Conservation (phyloP, 2,329 filamentous ascomycete genomes). For the Neofusicoccum cordaticola region DNA sequence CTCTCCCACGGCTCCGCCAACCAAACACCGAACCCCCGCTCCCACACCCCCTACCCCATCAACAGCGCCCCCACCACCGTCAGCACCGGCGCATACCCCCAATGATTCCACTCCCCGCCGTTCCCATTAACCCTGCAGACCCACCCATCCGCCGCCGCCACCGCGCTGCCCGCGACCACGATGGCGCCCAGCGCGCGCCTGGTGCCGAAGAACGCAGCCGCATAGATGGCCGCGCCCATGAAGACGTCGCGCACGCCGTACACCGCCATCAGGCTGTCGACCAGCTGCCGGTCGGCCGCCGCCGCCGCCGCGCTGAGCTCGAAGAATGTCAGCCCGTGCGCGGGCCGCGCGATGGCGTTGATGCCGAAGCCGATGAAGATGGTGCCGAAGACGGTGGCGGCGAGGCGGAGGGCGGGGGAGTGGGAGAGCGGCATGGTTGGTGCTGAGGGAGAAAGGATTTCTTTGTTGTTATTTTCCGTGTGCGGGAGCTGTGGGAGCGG, state of each 20-base stretch:
- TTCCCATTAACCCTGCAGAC: conserved; percentile 42
- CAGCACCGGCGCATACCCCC: conserved; percentile 47
- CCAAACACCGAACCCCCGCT: no score
- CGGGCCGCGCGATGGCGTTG: conserved; percentile 40
- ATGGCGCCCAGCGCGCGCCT: conserved; percentile 43
- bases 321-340: conserved; percentile 38
- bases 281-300: conserved; percentile 36
- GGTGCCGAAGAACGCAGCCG: conserved; percentile 39
- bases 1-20: no score
- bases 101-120: conserved; percentile 50
- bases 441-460: not conserved
- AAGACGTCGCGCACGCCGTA: conserved; percentile 53
- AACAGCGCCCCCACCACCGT: conserved; percentile 31
- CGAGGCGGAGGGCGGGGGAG: conserved; percentile 1
- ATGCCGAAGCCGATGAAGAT: conserved; percentile 38
- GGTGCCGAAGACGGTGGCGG: conserved; percentile 23
- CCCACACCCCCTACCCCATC: not conserved
- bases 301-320: conserved; percentile 34
- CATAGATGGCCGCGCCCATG: conserved; percentile 43
- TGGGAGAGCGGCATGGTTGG: not conserved
- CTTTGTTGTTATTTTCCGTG: no score
- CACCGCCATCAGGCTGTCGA: conserved; percentile 46
- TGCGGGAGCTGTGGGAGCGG: no score
- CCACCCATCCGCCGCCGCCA: conserved; percentile 47
- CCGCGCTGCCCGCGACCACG: conserved; percentile 39